Percentiles rank a stretch among this genome's conserved stretches.
Evolutionary conservation across 1,284 basidiomycete genomes (phyloP).

Genomic region (Cutaneotrichosporon dermatis): DNA sequence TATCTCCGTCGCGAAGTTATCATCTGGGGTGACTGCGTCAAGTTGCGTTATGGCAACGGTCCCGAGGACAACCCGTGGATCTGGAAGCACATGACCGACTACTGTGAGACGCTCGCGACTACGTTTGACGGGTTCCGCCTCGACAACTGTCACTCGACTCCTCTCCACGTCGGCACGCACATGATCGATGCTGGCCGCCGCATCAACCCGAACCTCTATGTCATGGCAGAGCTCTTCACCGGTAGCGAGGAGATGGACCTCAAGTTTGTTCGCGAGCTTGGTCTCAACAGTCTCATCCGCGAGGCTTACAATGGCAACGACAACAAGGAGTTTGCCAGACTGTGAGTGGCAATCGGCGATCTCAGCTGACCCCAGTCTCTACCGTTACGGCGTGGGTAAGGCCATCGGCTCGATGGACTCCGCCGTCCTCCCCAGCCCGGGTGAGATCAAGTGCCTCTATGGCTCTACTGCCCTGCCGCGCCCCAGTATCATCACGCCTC

Average conservation of each 20-base stretch:
- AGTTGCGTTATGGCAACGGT: slow-evolving; percentile 80
- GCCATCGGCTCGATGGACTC: slow-evolving; percentile 78
- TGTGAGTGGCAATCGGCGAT: slow-evolving; percentile 42
- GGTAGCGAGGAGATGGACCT: slow-evolving; percentile 91
- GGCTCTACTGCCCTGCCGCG: slow-evolving; percentile 67
- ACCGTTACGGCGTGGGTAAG: slow-evolving; percentile 81
- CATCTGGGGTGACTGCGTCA: slow-evolving; percentile 96
- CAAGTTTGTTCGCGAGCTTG: slow-evolving; percentile 80
- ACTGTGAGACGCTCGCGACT: slow-evolving; percentile 71
- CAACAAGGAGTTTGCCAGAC: slow-evolving; percentile 76
- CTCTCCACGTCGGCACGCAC: slow-evolving; percentile 85
- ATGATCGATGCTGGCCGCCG: slow-evolving; percentile 88
- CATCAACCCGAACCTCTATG: slow-evolving; percentile 84
- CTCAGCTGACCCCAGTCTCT: slow-evolving; percentile 52
- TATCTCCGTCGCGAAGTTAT: slow-evolving; percentile 95
- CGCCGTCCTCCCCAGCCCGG: slow-evolving; percentile 69
- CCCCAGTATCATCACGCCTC: slow-evolving; percentile 66
- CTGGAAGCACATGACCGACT: slow-evolving; percentile 85
- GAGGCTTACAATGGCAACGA: slow-evolving; percentile 87
- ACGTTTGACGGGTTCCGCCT: slow-evolving; percentile 93
- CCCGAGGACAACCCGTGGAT: slow-evolving; percentile 86
- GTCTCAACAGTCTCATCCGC: slow-evolving; percentile 84
- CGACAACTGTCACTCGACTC: slow-evolving; percentile 98
- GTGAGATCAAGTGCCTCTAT: slow-evolving; percentile 66
- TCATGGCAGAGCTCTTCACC: slow-evolving; percentile 95